Base-by-base conservation (phyloP, 441 rosid species). In the Bocquillonia castaneifolia region DNA sequence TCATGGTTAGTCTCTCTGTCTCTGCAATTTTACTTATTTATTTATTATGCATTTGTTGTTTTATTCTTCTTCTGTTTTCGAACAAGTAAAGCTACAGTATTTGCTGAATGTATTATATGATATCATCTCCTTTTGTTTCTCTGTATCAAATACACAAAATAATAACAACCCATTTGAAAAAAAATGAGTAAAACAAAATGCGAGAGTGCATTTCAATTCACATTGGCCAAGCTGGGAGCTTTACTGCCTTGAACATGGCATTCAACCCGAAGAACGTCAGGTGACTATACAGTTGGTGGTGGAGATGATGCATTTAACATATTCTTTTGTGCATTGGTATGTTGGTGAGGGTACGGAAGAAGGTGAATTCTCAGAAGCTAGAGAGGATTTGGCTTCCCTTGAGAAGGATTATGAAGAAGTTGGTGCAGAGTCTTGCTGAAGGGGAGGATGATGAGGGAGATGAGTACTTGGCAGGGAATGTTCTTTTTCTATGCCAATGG, bases 291-390 rank as follows among this genome's bases (percentile, higher is more conserved):
- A 0, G 68, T 78, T 1, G 90, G 92, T 0, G 90, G 88, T 68
- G 92, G 92, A 13, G 92, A 87, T 22, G 92, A 87, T 74, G 92
- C 90, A 37, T 87, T 87, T 77, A 87, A 87, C 86, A 87, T 90
- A 80, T 87, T 87, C 73, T 14, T 91, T 91, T 0, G 97, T 91
- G 18, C 96, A 89, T 67, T 91, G 96, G 93, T 91, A 89, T 0
- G 96, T 91, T 2, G 97, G 97, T 69, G 97, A 91, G 84, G 96
- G 97, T 56, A 91, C 89, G 96, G 97, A 91, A 78, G 97, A 89
- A 77, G 92, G 97, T 2, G 97, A 91, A 63, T 91, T 91, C 78
- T 91, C 92, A 0, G 97, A 91, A 76, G 96, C 97, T 56, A 90
- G 96, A 28, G 94, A 90, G 78, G 96, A 90, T 80, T 87, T 90